A percentile compares a stretch with the other conserved stretches of the same genome.
Evolutionary conservation across 2,329 filamentous ascomycete species (phyloP).

Genomic region (Blumeria hordei): DNA sequence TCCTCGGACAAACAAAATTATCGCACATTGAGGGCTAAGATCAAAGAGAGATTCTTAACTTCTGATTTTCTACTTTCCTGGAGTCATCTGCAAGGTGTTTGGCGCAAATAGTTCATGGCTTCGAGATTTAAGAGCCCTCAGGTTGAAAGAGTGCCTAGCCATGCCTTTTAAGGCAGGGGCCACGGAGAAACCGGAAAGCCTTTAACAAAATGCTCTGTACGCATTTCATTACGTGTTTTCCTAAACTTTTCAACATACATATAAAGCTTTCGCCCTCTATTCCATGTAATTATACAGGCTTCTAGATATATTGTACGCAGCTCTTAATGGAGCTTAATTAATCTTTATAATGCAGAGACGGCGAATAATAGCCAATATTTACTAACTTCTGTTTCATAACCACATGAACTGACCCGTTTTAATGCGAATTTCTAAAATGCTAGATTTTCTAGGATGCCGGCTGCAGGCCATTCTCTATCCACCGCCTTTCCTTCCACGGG

Average conservation of each 20-base stretch:
- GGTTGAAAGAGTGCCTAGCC: too few relatives aligned
- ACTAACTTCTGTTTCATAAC: too few relatives aligned
- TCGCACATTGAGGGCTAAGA: conserved; percentile 48
- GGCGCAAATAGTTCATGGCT: conserved; percentile 7
- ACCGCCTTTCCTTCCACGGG: conserved; percentile 25
- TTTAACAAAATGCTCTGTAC: neutral
- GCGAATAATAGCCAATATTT: too few relatives aligned
- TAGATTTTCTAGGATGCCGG: conserved; percentile 4
- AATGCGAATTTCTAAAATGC: too few relatives aligned
- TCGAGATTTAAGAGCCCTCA: too few relatives aligned
- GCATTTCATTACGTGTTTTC: conserved; percentile 6
- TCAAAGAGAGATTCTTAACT: too few relatives aligned
- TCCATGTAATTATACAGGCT: conserved; percentile 17
- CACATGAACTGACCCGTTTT: too few relatives aligned
- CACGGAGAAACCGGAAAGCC: too few relatives aligned
- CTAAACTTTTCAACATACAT: conserved; percentile 10
- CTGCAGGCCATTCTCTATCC: conserved; percentile 23
- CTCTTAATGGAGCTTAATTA: too few relatives aligned
- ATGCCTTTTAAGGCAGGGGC: too few relatives aligned
- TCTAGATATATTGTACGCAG: conserved; percentile 11
- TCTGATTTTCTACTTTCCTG: conserved; percentile 11
- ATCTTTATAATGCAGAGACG: too few relatives aligned
- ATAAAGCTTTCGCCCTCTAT: conserved; percentile 8
- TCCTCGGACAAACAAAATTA: conserved; percentile 49
- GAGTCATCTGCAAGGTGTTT: conserved; percentile 15